Evolutionary conservation across 2,329 filamentous ascomycete genomes (phyloP).

Genomic region (Leptoxyphium fumago): DNA sequence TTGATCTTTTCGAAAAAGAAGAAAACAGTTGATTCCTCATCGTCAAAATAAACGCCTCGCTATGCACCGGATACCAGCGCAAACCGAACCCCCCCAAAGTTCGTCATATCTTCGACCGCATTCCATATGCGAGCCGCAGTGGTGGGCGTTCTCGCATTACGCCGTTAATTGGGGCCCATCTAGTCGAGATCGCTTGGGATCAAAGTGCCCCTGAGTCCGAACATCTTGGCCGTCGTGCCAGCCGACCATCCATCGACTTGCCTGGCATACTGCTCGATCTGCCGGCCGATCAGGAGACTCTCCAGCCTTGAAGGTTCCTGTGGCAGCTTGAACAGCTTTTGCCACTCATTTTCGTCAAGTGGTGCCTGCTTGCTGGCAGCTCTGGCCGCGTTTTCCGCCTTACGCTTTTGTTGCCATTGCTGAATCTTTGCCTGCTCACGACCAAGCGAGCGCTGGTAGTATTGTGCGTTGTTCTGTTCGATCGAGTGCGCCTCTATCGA

Average conservation of each 20-base stretch:
- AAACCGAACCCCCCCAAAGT: not conserved
- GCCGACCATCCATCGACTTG: conserved; percentile 95
- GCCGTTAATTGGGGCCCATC: no score
- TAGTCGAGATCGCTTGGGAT: conserved; percentile 36
- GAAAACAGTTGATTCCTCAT: no score
- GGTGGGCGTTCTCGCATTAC: no score
- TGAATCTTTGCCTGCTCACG: conserved; percentile 95
- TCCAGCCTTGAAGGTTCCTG: conserved; percentile 86
- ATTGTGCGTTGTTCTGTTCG: conserved; percentile 97
- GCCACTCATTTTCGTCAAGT: conserved; percentile 95
- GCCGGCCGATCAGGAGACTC: conserved; percentile 84
- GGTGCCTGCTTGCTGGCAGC: conserved; percentile 73
- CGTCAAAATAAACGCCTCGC: not conserved
- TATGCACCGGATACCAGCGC: not conserved
- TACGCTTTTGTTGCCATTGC: conserved; percentile 92
- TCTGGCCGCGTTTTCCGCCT: conserved; percentile 82
- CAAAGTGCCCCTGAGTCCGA: conserved; percentile 66
- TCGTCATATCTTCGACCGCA: no score
- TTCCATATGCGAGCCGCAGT: no score
- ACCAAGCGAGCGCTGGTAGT: conserved; percentile 84
- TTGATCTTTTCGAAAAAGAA: no score
- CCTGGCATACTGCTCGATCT: conserved; percentile 95
- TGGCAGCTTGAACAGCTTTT: conserved; percentile 93
- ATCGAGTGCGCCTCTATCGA: conserved; percentile 97
- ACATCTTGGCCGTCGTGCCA: conserved; percentile 90